A percentile compares a stretch with the other conserved stretches of the same genome.
Evolutionary conservation across 305 asterid species (phyloP).

Genomic region (Salvia sclarea): DNA sequence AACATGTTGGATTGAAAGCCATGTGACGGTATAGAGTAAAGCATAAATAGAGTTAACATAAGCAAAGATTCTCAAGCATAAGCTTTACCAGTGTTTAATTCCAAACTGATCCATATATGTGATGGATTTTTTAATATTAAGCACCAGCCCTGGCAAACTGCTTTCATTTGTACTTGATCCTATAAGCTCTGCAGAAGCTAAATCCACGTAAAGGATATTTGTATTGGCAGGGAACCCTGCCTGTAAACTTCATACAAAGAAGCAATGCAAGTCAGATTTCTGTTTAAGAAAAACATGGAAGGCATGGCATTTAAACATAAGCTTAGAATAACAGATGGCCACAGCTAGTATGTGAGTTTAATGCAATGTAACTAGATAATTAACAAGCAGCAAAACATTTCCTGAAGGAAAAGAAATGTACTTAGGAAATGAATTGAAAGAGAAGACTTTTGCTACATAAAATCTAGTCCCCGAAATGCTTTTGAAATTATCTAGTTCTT

Average conservation of each 20-base stretch:
- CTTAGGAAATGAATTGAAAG: neutral
- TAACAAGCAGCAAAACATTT: constrained; percentile 10
- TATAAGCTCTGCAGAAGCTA: constrained; percentile 80
- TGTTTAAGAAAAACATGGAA: constrained; percentile 24
- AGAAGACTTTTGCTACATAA: neutral
- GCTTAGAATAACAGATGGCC: constrained; percentile 18
- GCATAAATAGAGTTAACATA: constrained; percentile 13
- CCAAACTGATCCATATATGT: constrained; percentile 81
- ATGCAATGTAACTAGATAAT: neutral
- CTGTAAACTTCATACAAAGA: constrained; percentile 70
- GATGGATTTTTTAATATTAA: constrained; percentile 81
- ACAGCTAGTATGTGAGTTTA: constrained; percentile 11
- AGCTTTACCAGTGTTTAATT: constrained; percentile 69
- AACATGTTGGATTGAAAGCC: neutral
- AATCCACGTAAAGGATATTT: constrained; percentile 89
- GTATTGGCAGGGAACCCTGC: constrained; percentile 95
- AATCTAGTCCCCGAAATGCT: neutral
- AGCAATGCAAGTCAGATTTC: constrained; percentile 40
- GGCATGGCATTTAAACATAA: constrained; percentile 21
- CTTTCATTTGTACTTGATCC: constrained; percentile 68
- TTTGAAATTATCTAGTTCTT: neutral
- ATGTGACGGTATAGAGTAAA: constrained; percentile 5
- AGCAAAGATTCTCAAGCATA: constrained; percentile 22
- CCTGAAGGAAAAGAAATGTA: neutral
- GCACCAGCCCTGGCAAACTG: constrained; percentile 95